Base-by-base conservation (phyloP, 116 monocot species). In the Papilionanthe hybrid region DNA sequence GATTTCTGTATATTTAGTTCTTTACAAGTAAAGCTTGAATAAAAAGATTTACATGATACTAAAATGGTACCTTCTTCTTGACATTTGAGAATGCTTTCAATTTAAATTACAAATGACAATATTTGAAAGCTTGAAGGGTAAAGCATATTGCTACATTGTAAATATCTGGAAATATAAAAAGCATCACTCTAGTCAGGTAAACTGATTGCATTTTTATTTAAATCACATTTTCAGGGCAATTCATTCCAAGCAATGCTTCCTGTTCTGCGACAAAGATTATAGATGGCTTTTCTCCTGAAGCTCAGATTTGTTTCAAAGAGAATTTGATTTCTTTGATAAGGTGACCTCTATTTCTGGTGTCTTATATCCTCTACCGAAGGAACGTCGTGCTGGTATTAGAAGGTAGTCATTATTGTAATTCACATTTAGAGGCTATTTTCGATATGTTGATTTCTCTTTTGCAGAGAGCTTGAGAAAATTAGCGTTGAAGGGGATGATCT, bases 301-400 rank as follows among this genome's bases (percentile, higher is more conserved):
- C 90, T n/a, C 95, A 82, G 95, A 99, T 79, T 57, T 99, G 79
- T 99, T 99, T 86, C 82, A 88, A 83, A 87, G 95, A 81, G 93
- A 99, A 78, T 99, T 99, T 89, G 90, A 89, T n/a, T 99, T 99
- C 84, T 99, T 99, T 78, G 95, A 95, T 49, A 87, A 94, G 78
- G 99, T 99, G 42, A 99, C 99, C 74, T 95, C 95, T 82, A 99
- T 99, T 78, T 99, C 99, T 78, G 99, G 99, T 84, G 93, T 89
- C 75, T 86, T 99, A 55, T 92, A 93, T 84, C 99, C 89, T 79
- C 80, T 99, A 50, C 99, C 95, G 13, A 99, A 99, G 85, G 99
- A 95, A 65, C 87, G 99, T 4, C 84, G 99, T 63, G 93, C 95
- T 20, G 99, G 91, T 82, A 99, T 99, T 49, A 86, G 82, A 88